phyloP scores from a whole-genome alignment of 768 basidiomycete genomes.

The Paxillus involutus region DNA sequence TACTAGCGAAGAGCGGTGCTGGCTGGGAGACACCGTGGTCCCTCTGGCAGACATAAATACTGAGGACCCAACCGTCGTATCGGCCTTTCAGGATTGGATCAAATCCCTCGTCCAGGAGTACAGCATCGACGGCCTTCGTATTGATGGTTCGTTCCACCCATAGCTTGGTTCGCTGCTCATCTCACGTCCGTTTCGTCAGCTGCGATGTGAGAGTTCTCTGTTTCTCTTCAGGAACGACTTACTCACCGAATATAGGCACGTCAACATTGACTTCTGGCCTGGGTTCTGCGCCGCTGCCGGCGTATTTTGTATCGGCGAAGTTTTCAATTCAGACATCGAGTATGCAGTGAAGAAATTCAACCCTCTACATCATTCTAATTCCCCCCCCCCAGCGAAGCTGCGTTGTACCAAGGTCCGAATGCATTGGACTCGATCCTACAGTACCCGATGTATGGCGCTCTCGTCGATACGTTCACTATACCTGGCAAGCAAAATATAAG shows the following conservation, averaged over 20 bases:
- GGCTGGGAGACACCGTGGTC: slow-evolving; percentile 78
- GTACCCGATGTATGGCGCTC: slow-evolving; percentile 66
- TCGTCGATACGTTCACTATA: slow-evolving; percentile 65
- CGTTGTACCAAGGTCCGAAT: slow-evolving; percentile 60
- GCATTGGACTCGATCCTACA: slow-evolving; percentile 70
- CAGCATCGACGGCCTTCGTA: slow-evolving; percentile 81
- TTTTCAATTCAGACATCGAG: slow-evolving; percentile 56
- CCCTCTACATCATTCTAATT: not conserved
- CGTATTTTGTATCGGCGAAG: slow-evolving; percentile 87
- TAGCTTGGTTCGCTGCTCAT: not conserved
- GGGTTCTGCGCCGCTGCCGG: slow-evolving; percentile 70
- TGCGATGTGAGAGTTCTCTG: slow-evolving; percentile 29
- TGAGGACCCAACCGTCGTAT: slow-evolving; percentile 58
- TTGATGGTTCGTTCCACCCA: slow-evolving; percentile 52
- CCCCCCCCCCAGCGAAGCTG: slow-evolving; percentile 41
- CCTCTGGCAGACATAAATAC: slow-evolving; percentile 82
- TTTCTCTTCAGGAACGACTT: not conserved
- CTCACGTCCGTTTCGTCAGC: slow-evolving; percentile 13
- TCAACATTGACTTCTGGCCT: slow-evolving; percentile 76
- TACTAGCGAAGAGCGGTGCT: slow-evolving; percentile 74
- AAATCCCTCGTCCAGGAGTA: slow-evolving; percentile 65
- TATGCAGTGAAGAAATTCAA: slow-evolving; percentile 22
- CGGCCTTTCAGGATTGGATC: slow-evolving; percentile 70
- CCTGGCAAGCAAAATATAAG: slow-evolving; percentile 67
- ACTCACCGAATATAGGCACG: slow-evolving; percentile 46